Evolutionary conservation across 495 filamentous ascomycete species (phyloP), one percentile per base, ranked within the genome.

Genomic region (Polyplosphaeria fusca): DNA sequence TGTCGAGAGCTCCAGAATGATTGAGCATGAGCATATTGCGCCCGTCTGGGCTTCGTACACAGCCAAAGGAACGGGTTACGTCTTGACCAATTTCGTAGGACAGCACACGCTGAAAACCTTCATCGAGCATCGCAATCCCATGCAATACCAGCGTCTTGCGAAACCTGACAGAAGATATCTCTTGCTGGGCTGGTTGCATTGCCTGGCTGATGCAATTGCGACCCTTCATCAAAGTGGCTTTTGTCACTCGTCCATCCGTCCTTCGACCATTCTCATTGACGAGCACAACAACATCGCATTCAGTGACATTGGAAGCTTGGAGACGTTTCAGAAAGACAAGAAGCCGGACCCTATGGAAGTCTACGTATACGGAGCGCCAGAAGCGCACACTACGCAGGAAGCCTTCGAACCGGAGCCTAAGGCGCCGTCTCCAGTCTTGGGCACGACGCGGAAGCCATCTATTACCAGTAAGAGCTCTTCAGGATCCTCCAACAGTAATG

Each of bases 341-440:
- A 70, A 74, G 60, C 58, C 64, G 11, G 70, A 82, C 50, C 88
- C 91, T 58, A 84, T 85, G 28, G 92, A 97, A 66, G 77, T 79
- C 28, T 96, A 96, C 72, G 86, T 94, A 58, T 93, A 95, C 63
- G 85, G 86, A 1, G 83, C 92, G 1, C 91, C 92, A 2, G 92
- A 97, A 65, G 23, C 46, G n/a, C 51, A 65, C 16, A 48, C 27
- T 5, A 25, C 57, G 26, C 16, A 38, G 13, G 35, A 41, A 16
- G 16, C 48, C 12, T 32, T 47, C 5, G 47, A 42, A 25, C 26
- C 24, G 14, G 44, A 53, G 14, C 32, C 16, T 5, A 14, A 35
- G 14, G 7, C 30, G 7, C 7, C 7, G 14, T 7, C 30, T 14
- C 41, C 1, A 20, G 41, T 22, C 27, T 54, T 37, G 0, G 25